Evolutionary conservation across 495 filamentous ascomycete genomes (phyloP), one percentile per base, ranked within the genome.

Genomic region (Penicillium odoratum): DNA sequence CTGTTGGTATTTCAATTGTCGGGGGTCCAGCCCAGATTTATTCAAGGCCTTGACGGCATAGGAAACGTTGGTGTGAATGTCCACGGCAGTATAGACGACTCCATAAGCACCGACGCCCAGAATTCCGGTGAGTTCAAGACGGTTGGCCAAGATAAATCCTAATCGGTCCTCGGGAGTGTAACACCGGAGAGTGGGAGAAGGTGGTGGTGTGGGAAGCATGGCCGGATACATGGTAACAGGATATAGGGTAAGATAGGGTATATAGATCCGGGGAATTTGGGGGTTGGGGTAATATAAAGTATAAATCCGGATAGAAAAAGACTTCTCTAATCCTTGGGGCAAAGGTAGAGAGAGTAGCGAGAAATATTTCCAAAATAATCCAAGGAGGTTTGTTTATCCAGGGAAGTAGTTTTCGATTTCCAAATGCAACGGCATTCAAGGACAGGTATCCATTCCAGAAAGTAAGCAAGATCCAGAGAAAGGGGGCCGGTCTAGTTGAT

Each of bases 11-110:
- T 86, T 85, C 59, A 85, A 80, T 69, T 98, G 93, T 60, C 95
- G 83, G 59, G 83, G 81, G 75, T 98, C 93, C 80, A 98, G 77
- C 47, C 91, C 92, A 55, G 84, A 78, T 75, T 97, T 98, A 85
- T 91, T 93, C 71, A 99, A 82, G 38, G 92, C 92, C 78, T 99
- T 99, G 69, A 99, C 93, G 53, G 94, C 95, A 78, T 95, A 99
- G 56, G 83, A 85, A 34, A 85, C 81, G 64, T 88, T 82, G 57
- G 89, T 93, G 63, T 88, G 86, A 51, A 92, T 85, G 77, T 98
- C 93, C 74, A 93, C 78, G 62, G 94, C 94, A 36, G 88, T 89
- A 76, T 98, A 97, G 13, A 98, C 95, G 28, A 97, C 92, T 45
- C 94, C 94, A 76, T 98, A 98, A 55, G 94, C 94, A 55, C 94